Conservation (phyloP, 2,329 filamentous ascomycete species). For the Cladophialophora chaetospira region DNA sequence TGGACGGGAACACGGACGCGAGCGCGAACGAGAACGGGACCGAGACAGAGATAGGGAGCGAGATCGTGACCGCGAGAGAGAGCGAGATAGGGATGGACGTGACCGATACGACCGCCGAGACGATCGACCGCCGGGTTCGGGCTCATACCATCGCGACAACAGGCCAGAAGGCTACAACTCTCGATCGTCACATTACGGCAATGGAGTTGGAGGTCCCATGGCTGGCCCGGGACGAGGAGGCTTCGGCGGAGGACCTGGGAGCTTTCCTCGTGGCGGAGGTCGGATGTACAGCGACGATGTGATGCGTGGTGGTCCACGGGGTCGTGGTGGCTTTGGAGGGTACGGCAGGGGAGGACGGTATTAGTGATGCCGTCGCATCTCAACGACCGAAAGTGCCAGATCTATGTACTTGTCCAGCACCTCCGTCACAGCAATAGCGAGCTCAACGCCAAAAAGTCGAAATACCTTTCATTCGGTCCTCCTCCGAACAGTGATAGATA, state of each 20-base stretch:
- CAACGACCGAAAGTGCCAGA: too few relatives aligned
- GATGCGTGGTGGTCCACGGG: slow-evolving; percentile 61
- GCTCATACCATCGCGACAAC: slow-evolving; percentile 17
- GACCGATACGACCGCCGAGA: slow-evolving; percentile 29
- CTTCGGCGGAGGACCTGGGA: slow-evolving; percentile 19
- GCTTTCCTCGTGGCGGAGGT: slow-evolving; percentile 19
- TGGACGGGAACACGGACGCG: slow-evolving; percentile 20
- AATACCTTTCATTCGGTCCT: too few relatives aligned
- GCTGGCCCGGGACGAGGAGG: slow-evolving; percentile 14
- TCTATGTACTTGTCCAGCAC: too few relatives aligned
- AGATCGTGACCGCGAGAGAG: slow-evolving; percentile 26
- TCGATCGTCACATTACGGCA: slow-evolving; percentile 31
- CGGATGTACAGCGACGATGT: slow-evolving; percentile 25
- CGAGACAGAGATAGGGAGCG: slow-evolving; percentile 19
- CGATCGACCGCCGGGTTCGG: slow-evolving; percentile 14
- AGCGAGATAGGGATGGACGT: slow-evolving; percentile 24
- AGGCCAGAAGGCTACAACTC: slow-evolving; percentile 22
- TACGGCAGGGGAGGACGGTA: slow-evolving; percentile 25
- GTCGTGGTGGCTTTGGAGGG: slow-evolving; percentile 51
- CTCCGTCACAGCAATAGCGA: too few relatives aligned
- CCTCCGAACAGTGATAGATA: too few relatives aligned
- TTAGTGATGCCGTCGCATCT: slow-evolving; percentile 13
- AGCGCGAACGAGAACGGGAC: slow-evolving; percentile 22
- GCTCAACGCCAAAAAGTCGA: too few relatives aligned
- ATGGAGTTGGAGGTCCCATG: slow-evolving; percentile 25